These are phyloP conservation scores for Rhizophlyctis rosea DNA, from an alignment of 192 early-diverging fungal species.

Conservation along the genomic window DNA sequence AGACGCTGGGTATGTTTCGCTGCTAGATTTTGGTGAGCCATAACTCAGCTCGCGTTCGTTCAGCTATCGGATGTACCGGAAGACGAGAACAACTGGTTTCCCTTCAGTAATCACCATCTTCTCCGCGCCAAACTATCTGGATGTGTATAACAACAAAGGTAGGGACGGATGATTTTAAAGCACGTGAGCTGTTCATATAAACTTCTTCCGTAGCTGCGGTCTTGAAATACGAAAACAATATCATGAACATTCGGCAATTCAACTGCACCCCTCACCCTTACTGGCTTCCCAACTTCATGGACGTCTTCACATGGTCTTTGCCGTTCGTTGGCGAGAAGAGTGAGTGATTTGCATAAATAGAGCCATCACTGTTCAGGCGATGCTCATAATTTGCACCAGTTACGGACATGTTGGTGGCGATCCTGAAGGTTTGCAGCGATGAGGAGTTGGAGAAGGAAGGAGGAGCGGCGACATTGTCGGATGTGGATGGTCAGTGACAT, in stretches of 20 bases:
- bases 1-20: conserved; percentile 72
- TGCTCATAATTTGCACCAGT: conserved; percentile 46
- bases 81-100: conserved; percentile 88
- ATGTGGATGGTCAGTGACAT: conserved; percentile 20
- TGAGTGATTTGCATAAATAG: conserved; percentile 28
- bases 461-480: conserved; percentile 8
- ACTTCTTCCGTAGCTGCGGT: conserved; percentile 70
- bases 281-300: conserved; percentile 99
- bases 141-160: conserved; percentile 97
- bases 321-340: conserved; percentile 98
- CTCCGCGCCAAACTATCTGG: conserved; percentile 96
- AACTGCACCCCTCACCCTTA: conserved; percentile 96
- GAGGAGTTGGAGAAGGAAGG: conserved; percentile 77
- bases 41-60: not conserved
- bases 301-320: conserved; percentile 96
- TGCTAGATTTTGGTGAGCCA: not conserved
- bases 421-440: conserved; percentile 93
- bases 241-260: conserved; percentile 98
- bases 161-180: no score
- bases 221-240: conserved; percentile 97
- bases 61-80: conserved; percentile 91
- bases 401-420: conserved; percentile 93
- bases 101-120: conserved; percentile 98
- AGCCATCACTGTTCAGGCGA: not conserved
- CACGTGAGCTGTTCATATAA: not conserved